These are phyloP conservation scores for Vaccinium corymbosum DNA, from an alignment of 148 eudicot species.

Conservation along the genomic window DNA sequence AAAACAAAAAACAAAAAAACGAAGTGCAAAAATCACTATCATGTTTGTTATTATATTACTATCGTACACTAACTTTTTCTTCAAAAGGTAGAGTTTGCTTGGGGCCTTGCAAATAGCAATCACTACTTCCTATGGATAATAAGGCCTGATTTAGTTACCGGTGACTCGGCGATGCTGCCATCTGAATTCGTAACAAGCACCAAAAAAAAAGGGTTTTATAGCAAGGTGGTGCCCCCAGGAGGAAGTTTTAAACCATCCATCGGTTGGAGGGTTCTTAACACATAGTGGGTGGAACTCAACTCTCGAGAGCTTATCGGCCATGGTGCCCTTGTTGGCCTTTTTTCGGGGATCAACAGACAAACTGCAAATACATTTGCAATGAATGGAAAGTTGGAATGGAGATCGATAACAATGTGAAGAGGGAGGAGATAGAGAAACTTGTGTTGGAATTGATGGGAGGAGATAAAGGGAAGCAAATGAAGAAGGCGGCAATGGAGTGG, in stretches of 20 bases:
- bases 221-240: slow-evolving; percentile 18
- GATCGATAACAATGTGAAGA: slow-evolving; percentile 14
- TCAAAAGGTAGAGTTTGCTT: slow-evolving; percentile 15
- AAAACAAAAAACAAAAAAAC: too few species aligned
- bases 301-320: slow-evolving; percentile 15
- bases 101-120: slow-evolving; percentile 18
- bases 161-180: background rate
- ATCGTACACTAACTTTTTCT: background rate
- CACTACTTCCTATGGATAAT: slow-evolving; percentile 15
- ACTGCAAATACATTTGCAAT: slow-evolving; percentile 2
- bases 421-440: slow-evolving; percentile 10
- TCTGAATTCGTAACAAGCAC: background rate
- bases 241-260: background rate
- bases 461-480: slow-evolving; percentile 16
- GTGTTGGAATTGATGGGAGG: slow-evolving; percentile 15
- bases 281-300: background rate
- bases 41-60: background rate
- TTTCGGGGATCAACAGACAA: slow-evolving; percentile 16
- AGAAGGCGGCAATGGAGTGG: slow-evolving; percentile 15
- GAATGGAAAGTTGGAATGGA: slow-evolving; percentile 20
- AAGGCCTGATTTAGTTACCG: slow-evolving; percentile 15
- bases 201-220: background rate
- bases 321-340: slow-evolving; percentile 22
- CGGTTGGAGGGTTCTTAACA: background rate
- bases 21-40: too few species aligned